A percentile compares a stretch with the other conserved stretches of the same genome.
Evolutionary conservation across 352 stramenopile species (phyloP).

Genomic region (Pythium grandisporangium): DNA sequence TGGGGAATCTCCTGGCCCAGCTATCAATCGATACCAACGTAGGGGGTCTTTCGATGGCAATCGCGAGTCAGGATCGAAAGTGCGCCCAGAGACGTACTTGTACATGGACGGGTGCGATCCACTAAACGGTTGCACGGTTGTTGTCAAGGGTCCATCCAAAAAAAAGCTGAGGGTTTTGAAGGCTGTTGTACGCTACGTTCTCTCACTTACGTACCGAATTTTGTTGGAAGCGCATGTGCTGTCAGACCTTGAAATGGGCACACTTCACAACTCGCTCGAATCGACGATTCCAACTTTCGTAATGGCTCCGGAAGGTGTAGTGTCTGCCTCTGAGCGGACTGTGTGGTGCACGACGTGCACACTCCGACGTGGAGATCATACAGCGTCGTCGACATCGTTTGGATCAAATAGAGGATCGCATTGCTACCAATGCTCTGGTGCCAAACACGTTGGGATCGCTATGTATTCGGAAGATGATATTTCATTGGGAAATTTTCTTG

Average conservation of each 20-base stretch:
- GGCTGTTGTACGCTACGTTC: slow-evolving; percentile 78
- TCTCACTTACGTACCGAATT: slow-evolving; percentile 94
- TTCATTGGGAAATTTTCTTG: slow-evolving; percentile 74
- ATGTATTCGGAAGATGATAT: slow-evolving; percentile 61
- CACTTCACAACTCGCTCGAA: too few relatives aligned
- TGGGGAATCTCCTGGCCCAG: not conserved
- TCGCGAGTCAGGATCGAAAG: too few relatives aligned
- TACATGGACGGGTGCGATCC: slow-evolving; percentile 94
- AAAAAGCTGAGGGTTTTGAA: slow-evolving; percentile 90
- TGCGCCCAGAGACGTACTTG: slow-evolving; percentile 72
- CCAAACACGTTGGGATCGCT: slow-evolving; percentile 57
- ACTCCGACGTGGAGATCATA: too few relatives aligned
- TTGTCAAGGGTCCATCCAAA: slow-evolving; percentile 88
- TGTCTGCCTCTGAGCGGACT: too few relatives aligned
- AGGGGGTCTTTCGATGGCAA: too few relatives aligned
- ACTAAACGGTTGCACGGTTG: slow-evolving; percentile 90
- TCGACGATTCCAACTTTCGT: too few relatives aligned
- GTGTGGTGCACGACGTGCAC: slow-evolving; percentile 74
- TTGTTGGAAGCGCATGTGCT: slow-evolving; percentile 94
- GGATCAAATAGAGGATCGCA: slow-evolving; percentile 31
- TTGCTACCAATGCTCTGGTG: slow-evolving; percentile 64
- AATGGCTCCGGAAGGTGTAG: too few relatives aligned
- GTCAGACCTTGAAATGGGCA: slow-evolving; percentile 74
- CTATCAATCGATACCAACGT: too few relatives aligned
- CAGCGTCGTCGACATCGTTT: too few relatives aligned